Evolutionary conservation across 2,329 filamentous ascomycete genomes (phyloP).

Genomic region (Pseudopyrenochaeta lycopersici): DNA sequence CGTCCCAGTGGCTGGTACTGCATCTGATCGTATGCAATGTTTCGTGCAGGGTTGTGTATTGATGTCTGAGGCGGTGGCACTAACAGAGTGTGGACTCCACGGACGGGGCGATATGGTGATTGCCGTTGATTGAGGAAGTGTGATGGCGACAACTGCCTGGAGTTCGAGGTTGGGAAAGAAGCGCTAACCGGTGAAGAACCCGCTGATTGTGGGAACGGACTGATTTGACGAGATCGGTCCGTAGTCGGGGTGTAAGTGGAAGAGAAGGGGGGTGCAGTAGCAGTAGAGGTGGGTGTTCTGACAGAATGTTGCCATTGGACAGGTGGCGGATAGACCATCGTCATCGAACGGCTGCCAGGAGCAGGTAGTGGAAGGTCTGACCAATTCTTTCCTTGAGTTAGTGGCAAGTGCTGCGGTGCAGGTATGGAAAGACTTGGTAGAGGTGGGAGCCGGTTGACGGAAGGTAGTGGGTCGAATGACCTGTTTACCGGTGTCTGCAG

Average conservation of each 20-base stretch:
- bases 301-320: conserved; percentile 61
- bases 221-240: conserved; percentile 59
- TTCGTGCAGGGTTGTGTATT: conserved; percentile 65
- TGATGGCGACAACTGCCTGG: conserved; percentile 82
- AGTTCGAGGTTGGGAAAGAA: conserved; percentile 68
- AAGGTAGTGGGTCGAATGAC: conserved; percentile 45
- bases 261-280: conserved; percentile 36
- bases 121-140: conserved; percentile 86
- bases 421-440: conserved; percentile 76
- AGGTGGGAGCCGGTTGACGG: conserved; percentile 66
- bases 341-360: conserved; percentile 75
- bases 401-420: conserved; percentile 52
- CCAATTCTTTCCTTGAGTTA: conserved; percentile 50
- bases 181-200: conserved; percentile 75
- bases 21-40: conserved; percentile 59
- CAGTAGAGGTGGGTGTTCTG: conserved; percentile 43
- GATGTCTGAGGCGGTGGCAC: conserved; percentile 85
- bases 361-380: conserved; percentile 55
- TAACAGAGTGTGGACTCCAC: conserved; percentile 88
- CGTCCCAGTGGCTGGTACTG: conserved; percentile 60
- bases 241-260: conserved; percentile 38
- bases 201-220: conserved; percentile 63
- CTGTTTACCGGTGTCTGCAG: conserved; percentile 45
- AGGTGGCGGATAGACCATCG: conserved; percentile 74
- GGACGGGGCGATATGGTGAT: conserved; percentile 91